Conservation (phyloP, 2,329 filamentous ascomycete species). For the Diplocarpon rosae region DNA sequence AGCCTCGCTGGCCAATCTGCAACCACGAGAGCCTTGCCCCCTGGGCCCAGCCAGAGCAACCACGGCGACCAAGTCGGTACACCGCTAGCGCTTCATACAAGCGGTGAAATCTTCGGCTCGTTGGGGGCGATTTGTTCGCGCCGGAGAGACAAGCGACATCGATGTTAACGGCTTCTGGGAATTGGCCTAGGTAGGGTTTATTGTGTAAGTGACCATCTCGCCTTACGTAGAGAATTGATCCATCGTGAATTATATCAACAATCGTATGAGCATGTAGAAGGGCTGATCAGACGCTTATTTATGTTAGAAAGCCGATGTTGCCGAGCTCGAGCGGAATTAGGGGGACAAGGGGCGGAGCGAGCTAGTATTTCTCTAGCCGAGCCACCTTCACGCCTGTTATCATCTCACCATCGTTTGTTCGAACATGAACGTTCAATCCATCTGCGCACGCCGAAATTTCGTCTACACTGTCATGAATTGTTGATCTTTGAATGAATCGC, state of each 20-base stretch:
- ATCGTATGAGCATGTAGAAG: conserved; percentile 1
- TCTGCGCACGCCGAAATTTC: no score
- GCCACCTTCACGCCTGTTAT: no score
- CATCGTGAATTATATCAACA: conserved; percentile 33
- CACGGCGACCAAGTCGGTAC: conserved; percentile 67
- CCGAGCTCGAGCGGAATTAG: background rate
- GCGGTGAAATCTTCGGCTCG: conserved; percentile 63
- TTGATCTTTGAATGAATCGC: no score
- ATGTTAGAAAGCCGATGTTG: no score
- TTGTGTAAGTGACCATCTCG: conserved; percentile 62
- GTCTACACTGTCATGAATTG: no score
- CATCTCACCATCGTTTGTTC: no score
- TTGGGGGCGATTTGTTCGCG: conserved; percentile 73
- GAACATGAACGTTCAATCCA: no score
- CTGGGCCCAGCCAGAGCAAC: conserved; percentile 61
- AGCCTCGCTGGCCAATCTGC: conserved; percentile 54
- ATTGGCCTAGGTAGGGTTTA: conserved; percentile 71
- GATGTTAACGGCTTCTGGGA: conserved; percentile 75
- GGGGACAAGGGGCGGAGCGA: no score
- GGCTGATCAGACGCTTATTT: no score
- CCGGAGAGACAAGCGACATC: conserved; percentile 68
- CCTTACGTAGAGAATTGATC: conserved; percentile 61
- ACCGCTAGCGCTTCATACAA: conserved; percentile 52
- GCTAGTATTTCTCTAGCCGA: no score
- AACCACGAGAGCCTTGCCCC: conserved; percentile 43